These are phyloP conservation scores for Pachyrhizus erosus DNA, from an alignment of 306 rosid species.

Conservation along the genomic window DNA sequence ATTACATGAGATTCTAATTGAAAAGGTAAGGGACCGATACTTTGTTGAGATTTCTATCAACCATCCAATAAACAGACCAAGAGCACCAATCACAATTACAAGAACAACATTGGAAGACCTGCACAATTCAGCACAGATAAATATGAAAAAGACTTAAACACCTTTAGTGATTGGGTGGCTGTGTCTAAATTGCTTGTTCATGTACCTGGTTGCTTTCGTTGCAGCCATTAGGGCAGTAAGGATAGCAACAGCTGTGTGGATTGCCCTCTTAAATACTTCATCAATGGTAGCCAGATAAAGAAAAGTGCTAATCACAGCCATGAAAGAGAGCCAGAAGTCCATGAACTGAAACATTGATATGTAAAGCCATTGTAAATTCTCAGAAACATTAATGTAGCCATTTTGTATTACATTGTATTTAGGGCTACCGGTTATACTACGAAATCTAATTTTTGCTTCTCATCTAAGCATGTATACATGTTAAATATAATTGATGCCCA, in stretches of 20 bases:
- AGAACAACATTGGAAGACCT: conserved; percentile 49
- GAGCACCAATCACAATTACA: conserved; percentile 45
- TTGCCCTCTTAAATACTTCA: conserved; percentile 73
- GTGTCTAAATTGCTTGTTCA: not conserved
- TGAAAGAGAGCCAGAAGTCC: conserved; percentile 96
- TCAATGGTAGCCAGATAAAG: conserved; percentile 74
- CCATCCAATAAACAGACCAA: conserved; percentile 53
- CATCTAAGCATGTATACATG: conserved; percentile 7
- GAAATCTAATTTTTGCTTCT: conserved; percentile 9
- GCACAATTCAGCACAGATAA: conserved; percentile 30
- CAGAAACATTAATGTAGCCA: not conserved
- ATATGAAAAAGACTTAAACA: not conserved
- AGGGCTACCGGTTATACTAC: not conserved
- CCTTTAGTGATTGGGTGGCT: not conserved
- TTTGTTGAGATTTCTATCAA: conserved; percentile 51
- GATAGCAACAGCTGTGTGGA: conserved; percentile 78
- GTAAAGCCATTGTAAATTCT: conserved; percentile 3
- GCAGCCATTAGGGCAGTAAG: conserved; percentile 86
- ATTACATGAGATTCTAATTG: conserved; percentile 35
- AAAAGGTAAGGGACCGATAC: conserved; percentile 42
- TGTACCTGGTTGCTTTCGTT: conserved; percentile 81
- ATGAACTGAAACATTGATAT: conserved; percentile 68
- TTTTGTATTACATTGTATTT: not conserved
- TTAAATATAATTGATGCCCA: not conserved
- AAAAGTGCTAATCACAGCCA: conserved; percentile 88